A percentile compares a stretch with the other conserved stretches of the same genome.
phyloP scores from a whole-genome alignment of 148 eudicot species.

The Diospyros lotus region DNA sequence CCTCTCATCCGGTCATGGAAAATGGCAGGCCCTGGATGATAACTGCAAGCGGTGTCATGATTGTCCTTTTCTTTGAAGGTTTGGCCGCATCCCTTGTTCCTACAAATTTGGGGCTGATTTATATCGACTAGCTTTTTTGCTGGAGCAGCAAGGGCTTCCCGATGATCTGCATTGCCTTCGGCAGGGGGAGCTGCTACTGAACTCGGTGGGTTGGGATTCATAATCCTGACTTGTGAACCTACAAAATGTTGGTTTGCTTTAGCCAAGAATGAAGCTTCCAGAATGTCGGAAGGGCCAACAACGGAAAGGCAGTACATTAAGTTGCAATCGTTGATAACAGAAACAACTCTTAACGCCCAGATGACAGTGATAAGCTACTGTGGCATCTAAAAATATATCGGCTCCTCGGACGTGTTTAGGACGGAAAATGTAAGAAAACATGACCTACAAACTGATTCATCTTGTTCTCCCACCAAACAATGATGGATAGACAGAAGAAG shows the following conservation, averaged over 20 bases:
- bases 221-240: slow-evolving; percentile 56
- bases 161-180: slow-evolving; percentile 22
- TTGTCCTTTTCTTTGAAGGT: slow-evolving; percentile 79
- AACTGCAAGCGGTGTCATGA: slow-evolving; percentile 75
- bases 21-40: slow-evolving; percentile 92
- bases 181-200: slow-evolving; percentile 12
- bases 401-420: background rate
- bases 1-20: slow-evolving; percentile 92
- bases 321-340: too few species aligned
- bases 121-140: slow-evolving; percentile 45
- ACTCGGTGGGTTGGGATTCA: slow-evolving; percentile 37
- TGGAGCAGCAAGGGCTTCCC: slow-evolving; percentile 32
- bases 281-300: background rate
- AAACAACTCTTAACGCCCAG: background rate
- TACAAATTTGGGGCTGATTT: slow-evolving; percentile 79
- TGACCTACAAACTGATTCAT: background rate
- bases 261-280: background rate
- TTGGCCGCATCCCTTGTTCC: slow-evolving; percentile 83
- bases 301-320: too few species aligned
- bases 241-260: slow-evolving; percentile 4
- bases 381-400: background rate
- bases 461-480: background rate
- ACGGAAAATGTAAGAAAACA: background rate
- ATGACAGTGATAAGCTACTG: background rate
- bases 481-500: background rate